Evolutionary conservation across 75 land plant genomes (phyloP).

Genomic region (Sequoiadendron giganteum): DNA sequence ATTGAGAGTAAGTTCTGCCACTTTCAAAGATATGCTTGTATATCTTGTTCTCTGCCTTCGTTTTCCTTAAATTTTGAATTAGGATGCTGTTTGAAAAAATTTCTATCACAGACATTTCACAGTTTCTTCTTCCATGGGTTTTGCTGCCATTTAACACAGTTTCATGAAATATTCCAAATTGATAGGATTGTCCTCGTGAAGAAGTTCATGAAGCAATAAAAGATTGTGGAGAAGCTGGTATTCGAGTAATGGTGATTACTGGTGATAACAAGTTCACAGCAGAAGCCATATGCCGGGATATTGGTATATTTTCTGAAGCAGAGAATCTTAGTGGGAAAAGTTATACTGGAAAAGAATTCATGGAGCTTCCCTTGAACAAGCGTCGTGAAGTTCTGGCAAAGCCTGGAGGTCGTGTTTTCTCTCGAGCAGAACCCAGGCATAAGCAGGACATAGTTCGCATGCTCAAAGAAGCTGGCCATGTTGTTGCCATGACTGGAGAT

Average conservation of each 20-base stretch:
- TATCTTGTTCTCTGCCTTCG: neutral
- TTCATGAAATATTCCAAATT: neutral
- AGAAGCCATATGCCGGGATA: constrained; percentile 85
- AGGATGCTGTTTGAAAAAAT: too few relatives aligned
- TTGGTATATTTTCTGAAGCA: constrained; percentile 53
- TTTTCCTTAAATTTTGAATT: neutral
- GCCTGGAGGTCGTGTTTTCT: constrained; percentile 77
- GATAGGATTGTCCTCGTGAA: constrained; percentile 90
- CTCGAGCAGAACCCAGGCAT: constrained; percentile 90
- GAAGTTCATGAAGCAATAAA: constrained; percentile 80
- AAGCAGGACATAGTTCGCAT: constrained; percentile 93
- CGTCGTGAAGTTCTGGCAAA: constrained; percentile 48
- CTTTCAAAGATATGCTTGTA: neutral
- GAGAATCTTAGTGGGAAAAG: constrained; percentile 61
- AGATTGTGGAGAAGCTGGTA: constrained; percentile 81
- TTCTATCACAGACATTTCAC: too few relatives aligned
- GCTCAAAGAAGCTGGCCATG: constrained; percentile 78
- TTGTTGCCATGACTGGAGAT: constrained; percentile 97
- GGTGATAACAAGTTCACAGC: constrained; percentile 97
- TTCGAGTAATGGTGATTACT: constrained; percentile 90
- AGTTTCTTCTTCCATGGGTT: too few relatives aligned
- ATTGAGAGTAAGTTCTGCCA: constrained; percentile 57
- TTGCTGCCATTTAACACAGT: neutral
- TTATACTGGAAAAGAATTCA: constrained; percentile 80
- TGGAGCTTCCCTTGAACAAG: constrained; percentile 42